Conservation (phyloP, 208 protist genomes). For the Crithidia brevicula region DNA sequence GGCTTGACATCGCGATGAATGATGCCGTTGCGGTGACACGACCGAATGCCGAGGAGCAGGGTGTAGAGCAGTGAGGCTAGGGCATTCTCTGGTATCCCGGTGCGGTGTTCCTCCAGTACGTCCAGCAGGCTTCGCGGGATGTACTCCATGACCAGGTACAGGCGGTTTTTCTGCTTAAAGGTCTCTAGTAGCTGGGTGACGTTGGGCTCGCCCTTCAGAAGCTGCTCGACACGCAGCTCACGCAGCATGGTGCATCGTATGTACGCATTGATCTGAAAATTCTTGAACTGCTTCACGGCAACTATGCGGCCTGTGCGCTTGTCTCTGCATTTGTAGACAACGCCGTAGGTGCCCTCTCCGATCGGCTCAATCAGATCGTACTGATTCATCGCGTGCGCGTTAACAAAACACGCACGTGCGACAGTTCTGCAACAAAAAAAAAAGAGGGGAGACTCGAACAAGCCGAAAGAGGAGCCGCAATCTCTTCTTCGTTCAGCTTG, state of each 20-base stretch:
- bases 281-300: conserved; percentile 96
- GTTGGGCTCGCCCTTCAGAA: conserved; percentile 87
- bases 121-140: conserved; percentile 90
- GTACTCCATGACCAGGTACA: conserved; percentile 97
- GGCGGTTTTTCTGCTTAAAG: conserved; percentile 81
- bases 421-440: too few relatives aligned
- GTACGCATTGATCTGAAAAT: conserved; percentile 86
- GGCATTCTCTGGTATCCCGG: conserved; percentile 56
- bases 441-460: neutral
- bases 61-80: conserved; percentile 86
- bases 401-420: too few relatives aligned
- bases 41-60: conserved; percentile 86
- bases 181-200: conserved; percentile 91
- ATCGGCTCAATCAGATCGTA: conserved; percentile 80
- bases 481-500: too few relatives aligned
- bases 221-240: conserved; percentile 91
- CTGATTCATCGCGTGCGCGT: conserved; percentile 51
- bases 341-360: conserved; percentile 95
- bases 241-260: conserved; percentile 90
- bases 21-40: conserved; percentile 91
- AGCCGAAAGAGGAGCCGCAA: too few relatives aligned
- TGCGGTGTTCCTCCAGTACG: conserved; percentile 64
- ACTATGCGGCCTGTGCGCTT: conserved; percentile 81
- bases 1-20: conserved; percentile 94
- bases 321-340: conserved; percentile 92